Conservation (phyloP, 2,329 filamentous ascomycete genomes). For the Trichophyton mentagrophytes region DNA sequence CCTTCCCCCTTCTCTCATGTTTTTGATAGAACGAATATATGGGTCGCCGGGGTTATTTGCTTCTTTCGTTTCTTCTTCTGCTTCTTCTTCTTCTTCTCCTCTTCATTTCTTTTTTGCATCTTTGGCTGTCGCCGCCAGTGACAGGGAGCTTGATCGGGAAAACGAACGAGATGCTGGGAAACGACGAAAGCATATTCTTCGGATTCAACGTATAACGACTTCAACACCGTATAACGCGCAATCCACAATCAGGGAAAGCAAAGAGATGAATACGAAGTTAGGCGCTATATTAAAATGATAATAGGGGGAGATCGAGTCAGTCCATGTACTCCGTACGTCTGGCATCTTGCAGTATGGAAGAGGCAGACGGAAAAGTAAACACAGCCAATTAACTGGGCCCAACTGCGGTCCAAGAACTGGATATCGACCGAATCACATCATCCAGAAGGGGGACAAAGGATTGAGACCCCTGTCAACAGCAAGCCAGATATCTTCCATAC, state of each 20-base stretch:
- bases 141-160: neutral
- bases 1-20: neutral
- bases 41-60: neutral
- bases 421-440: neutral
- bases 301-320: neutral
- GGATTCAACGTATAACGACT: neutral
- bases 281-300: neutral
- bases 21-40: neutral
- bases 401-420: no score
- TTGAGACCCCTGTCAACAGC: no score
- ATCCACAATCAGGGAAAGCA: neutral
- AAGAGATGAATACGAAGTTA: neutral
- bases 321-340: no score
- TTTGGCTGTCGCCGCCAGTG: neutral
- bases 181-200: neutral
- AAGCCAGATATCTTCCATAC: no score
- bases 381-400: no score
- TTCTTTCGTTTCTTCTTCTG: neutral
- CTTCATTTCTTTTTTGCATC: neutral
- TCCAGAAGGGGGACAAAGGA: neutral
- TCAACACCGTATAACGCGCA: neutral
- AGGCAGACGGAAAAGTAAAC: neutral
- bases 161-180: neutral
- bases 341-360: neutral
- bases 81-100: neutral